Evolutionary conservation across 257 asterid genomes (phyloP), one percentile per base, ranked within the genome.

Genomic region (Eucommia ulmoides): DNA sequence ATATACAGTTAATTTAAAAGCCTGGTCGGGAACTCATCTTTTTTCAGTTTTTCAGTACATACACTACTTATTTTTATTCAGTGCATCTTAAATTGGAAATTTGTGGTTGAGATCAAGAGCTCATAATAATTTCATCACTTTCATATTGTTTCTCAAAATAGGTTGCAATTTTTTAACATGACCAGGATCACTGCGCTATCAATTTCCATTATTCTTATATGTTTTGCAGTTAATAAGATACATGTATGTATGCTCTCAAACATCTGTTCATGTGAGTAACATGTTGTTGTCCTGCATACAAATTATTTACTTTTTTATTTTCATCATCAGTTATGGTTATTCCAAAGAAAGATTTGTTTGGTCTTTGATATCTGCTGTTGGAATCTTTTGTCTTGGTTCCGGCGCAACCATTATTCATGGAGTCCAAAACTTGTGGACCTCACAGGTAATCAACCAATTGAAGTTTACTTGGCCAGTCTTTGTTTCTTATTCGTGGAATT

Each of bases 331-430:
- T 56, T 89, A 89, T 52, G 96, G 97, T 41, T 89, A 89, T 76
- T 84, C 96, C 66, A 85, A 89, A 76, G 97, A 89, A 66, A 71
- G 96, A 67, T 89, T 89, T 73, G 94, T 89, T 54, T 89, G 97
- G 97, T 82, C 97, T 58, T 81, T 89, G 73, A 89, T 89, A 64
- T 89, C 96, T 64, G 96, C 94, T 52, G 98, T 89, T 61, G 98
- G 98, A 54, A 89, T 85, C 61, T 89, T 89, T 60, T 91, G 99
- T 67, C 95, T 91, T 35, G 99, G 99, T 50, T 77, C 93, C 59
- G 96, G 99, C 64, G 96, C 96, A 45, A 91, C 99, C 35, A 83
- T 86, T 73, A 86, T 91, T 61, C 66, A 91, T 52, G 99, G 96
- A 57, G 65, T 91, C 68, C 96, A 86, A 58, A 83, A 91, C 66